Evolutionary conservation across 495 filamentous ascomycete species (phyloP), one percentile per base, ranked within the genome.

Genomic region (Penicillium parvum): DNA sequence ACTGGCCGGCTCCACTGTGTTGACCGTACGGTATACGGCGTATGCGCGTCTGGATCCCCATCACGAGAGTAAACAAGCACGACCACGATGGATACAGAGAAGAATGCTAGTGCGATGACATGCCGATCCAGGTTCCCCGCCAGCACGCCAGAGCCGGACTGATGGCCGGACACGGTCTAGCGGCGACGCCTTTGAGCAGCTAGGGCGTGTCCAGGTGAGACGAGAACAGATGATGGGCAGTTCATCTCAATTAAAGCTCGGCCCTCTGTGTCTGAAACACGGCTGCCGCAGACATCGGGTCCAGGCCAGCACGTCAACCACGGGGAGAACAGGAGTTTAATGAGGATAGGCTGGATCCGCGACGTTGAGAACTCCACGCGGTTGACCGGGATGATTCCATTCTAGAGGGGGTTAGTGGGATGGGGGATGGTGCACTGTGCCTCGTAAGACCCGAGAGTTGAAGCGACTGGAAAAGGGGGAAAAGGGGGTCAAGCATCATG

Each of bases 91-190:
- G n/a, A n/a, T n/a, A n/a, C n/a, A n/a, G n/a, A n/a, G n/a, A n/a
- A n/a, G n/a, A n/a, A n/a, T n/a, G 23, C 23, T 27, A 8, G 28
- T 32, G n/a, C 36, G 27, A 18, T 27, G 36, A 7, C 34, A n/a
- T n/a, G 34, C 15, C 36, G 36, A 39, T 39, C 36, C 20, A 11
- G 5, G n/a, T 17, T 42, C 40, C 28, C 29, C 39, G 20, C 28
- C 14, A 14, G 21, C 20, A 19, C 18, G 40, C 7, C 35, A 30
- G 28, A 30, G 16, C 16, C 50, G 44, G 50, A 27, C 25, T 12
- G 32, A 53, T 48, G 40, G 20, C 50, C 40, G 21, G 50, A 34
- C 50, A 30, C 22, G 44, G 50, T 33, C 32, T 53, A 53, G 50
- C 47, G 47, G 40, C 29, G 39, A 12, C n/a, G n/a, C n/a, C n/a